Conservation (phyloP, 2,329 filamentous ascomycete species). For the Aspergillus candidus region DNA sequence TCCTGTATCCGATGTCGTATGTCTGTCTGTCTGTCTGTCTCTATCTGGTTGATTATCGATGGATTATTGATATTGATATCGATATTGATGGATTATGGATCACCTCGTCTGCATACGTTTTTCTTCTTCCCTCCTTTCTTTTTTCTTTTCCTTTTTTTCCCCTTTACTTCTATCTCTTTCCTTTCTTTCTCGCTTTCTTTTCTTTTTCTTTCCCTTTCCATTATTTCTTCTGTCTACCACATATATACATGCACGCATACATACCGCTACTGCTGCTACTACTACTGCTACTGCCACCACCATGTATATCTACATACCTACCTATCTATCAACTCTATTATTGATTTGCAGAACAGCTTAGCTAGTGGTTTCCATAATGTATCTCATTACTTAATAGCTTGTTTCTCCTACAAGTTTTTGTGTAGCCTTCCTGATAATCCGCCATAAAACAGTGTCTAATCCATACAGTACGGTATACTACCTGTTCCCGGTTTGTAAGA, state of each 20-base stretch:
- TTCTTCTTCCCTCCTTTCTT: conserved; percentile 2
- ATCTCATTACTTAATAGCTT: conserved; percentile 3
- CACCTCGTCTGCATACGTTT: too few species aligned
- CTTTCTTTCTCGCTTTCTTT: conserved; percentile 3
- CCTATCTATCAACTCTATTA: neutral
- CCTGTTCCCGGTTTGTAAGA: too few species aligned
- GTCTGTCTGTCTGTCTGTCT: too few species aligned
- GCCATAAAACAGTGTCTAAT: too few species aligned
- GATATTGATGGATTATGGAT: too few species aligned
- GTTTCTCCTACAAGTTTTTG: neutral
- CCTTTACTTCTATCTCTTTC: conserved; percentile 3
- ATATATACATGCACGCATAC: conserved; percentile 4
- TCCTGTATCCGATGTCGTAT: neutral
- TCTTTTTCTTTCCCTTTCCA: conserved; percentile 9
- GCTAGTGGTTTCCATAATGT: neutral
- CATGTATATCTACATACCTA: conserved; percentile 12
- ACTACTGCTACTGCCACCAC: neutral
- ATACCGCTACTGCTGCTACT: conserved; percentile 8
- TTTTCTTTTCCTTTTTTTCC: conserved; percentile 12
- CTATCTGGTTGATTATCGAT: too few species aligned
- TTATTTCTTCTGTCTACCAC: conserved; percentile 11
- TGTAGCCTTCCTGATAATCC: too few species aligned
- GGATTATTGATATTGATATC: too few species aligned
- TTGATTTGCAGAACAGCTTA: too few species aligned
- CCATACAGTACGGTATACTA: too few species aligned